phyloP scores from a whole-genome alignment of 2,329 filamentous ascomycete species.

The Cryphonectria nitschkei region DNA sequence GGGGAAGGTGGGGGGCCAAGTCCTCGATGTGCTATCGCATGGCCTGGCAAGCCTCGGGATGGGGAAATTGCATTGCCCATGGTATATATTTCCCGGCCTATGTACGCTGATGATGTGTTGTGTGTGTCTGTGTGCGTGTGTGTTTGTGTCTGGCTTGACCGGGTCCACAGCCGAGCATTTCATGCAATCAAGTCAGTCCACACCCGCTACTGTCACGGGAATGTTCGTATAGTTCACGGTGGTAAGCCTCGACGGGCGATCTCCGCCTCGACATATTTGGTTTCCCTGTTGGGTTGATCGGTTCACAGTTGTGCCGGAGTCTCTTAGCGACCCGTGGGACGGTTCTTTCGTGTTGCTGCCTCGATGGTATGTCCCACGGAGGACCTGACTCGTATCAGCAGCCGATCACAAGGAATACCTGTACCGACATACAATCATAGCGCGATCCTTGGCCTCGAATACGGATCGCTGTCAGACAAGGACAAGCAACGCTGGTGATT shows the following conservation, averaged over 20 bases:
- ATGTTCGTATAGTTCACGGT: background rate
- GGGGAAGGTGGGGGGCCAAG: background rate
- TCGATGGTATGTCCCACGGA: slow-evolving; percentile 15
- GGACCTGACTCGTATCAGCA: slow-evolving; percentile 10
- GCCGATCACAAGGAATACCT: slow-evolving; percentile 9
- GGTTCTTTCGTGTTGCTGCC: slow-evolving; percentile 10
- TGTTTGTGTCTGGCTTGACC: background rate
- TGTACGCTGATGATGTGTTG: background rate
- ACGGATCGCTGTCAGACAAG: slow-evolving; percentile 6
- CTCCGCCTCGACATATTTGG: slow-evolving; percentile 21
- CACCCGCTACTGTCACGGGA: slow-evolving; percentile 9
- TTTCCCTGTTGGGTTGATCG: background rate
- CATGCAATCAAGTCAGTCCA: slow-evolving; percentile 8
- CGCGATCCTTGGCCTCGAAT: slow-evolving; percentile 6
- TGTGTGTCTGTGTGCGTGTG: background rate
- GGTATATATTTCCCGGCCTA: background rate
- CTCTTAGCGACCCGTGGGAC: slow-evolving; percentile 7
- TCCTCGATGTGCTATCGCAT: slow-evolving; percentile 1
- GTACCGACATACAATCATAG: background rate
- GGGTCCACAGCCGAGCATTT: slow-evolving; percentile 12
- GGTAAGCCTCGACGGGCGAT: slow-evolving; percentile 10
- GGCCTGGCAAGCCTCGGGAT: background rate
- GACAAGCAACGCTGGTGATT: slow-evolving; percentile 9
- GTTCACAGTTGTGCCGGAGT: slow-evolving; percentile 7
- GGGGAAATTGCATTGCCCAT: slow-evolving; percentile 5